These are phyloP conservation scores for Rosellinia necatrix DNA, from an alignment of 2,329 filamentous ascomycete species.

Conservation along the genomic window DNA sequence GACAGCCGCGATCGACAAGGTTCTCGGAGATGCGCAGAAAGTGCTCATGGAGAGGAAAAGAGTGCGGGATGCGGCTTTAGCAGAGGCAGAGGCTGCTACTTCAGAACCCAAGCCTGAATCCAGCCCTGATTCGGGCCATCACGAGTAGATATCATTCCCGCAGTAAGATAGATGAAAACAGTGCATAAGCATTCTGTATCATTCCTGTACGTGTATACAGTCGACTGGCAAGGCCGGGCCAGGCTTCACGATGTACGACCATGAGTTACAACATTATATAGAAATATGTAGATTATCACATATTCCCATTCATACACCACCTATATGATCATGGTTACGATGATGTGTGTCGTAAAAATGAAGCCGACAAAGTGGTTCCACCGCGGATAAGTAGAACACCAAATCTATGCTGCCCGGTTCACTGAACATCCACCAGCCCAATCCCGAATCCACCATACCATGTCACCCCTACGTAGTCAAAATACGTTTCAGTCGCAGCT, in stretches of 20 bases:
- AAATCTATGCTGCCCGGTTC: too few species aligned
- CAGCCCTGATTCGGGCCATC: not conserved
- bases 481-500: too few species aligned
- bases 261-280: not conserved
- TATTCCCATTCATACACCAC: not conserved
- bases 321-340: too few species aligned
- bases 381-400: too few species aligned
- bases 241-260: not conserved
- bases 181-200: not conserved
- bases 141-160: too few species aligned
- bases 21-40: constrained; percentile 8
- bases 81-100: not conserved
- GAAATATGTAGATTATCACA: not conserved
- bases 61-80: not conserved
- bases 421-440: too few species aligned
- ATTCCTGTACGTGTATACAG: not conserved
- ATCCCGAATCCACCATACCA: too few species aligned
- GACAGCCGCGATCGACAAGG: constrained; percentile 31
- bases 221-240: not conserved
- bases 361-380: too few species aligned
- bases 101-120: not conserved
- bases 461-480: too few species aligned
- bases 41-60: constrained; percentile 8
- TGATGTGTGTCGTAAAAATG: too few species aligned
- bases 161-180: too few species aligned